Base-by-base conservation (phyloP, 2,329 filamentous ascomycete genomes). In the Fusarium sp. region DNA sequence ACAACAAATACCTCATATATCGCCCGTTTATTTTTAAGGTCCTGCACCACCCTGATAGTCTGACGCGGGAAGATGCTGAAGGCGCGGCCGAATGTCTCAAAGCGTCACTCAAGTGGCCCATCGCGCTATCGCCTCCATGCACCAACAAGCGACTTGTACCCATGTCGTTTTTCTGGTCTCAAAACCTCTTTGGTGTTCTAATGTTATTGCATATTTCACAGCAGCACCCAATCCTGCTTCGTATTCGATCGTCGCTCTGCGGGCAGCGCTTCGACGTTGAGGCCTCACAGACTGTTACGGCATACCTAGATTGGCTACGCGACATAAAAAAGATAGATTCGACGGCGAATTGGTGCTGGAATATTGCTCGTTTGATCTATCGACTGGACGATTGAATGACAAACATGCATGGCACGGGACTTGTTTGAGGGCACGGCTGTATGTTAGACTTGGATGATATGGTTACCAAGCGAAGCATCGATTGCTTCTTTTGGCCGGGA, bases 1-100 rank as follows among this genome's bases (percentile, higher is more conserved):
- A 88, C 70, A 83, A 84, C 24, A 87, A 87, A 59, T 87, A 86
- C 73, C 82, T 89, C 61, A 83, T 89, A 62, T 83, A 89, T 75
- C 82, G 86, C 14, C 87, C 88, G 1, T 90, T 86, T 59, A 73
- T 90, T 8, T 90, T 86, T 79, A 90, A 89, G 72, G 87, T 85
- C 2, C 79, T 90, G 5, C 87, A 90, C 74, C 83, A 85, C 68
- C 86, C 87, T 0, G 85, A 88, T 45, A 77, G 81, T 30, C 80
- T 89, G 78, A 85, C 83, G 0, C 76, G 81, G 10, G 86, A 88
- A 40, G 89, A 91, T 75, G 82, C 82, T 4, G 79, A 84, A 16
- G 87, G 85, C 29, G 86, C 83, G n/a, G 87, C 84, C 6, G 82
- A 87, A 60, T 90, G 88, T 67, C 82, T 90, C 18, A 82, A 86